Evolutionary conservation across 2,329 filamentous ascomycete species (phyloP).

Genomic region (Colletotrichum brevisporum): DNA sequence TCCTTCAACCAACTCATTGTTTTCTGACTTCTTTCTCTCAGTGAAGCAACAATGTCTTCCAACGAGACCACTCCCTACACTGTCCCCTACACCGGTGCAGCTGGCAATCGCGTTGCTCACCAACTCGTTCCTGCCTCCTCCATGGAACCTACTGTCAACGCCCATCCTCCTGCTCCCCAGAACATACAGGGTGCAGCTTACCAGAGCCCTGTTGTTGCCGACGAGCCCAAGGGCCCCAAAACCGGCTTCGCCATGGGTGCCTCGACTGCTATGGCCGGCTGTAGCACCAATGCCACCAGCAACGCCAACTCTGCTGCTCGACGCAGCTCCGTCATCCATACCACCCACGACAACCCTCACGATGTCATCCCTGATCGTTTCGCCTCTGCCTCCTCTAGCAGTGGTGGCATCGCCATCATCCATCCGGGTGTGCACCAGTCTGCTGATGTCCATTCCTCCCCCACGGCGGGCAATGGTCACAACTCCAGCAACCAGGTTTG

Average conservation of each 20-base stretch:
- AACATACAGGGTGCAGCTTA: neutral
- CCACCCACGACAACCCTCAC: neutral
- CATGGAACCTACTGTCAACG: constrained; percentile 1
- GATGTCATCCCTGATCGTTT: constrained; percentile 27
- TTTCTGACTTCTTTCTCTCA: constrained; percentile 22
- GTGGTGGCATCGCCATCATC: constrained; percentile 24
- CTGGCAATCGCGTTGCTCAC: constrained; percentile 42
- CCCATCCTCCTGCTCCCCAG: constrained; percentile 12
- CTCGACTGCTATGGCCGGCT: neutral
- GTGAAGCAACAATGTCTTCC: constrained; percentile 21
- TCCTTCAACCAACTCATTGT: neutral
- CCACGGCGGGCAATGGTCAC: neutral
- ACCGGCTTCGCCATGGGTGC: constrained; percentile 16
- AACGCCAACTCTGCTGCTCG: constrained; percentile 7
- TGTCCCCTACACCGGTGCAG: constrained; percentile 46
- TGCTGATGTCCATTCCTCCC: constrained; percentile 3
- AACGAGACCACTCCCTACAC: constrained; percentile 46
- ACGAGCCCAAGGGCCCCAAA: neutral
- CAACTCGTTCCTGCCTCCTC: constrained; percentile 30
- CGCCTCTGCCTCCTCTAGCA: constrained; percentile 10
- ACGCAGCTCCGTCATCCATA: neutral
- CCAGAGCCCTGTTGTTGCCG: constrained; percentile 4
- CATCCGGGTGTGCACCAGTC: neutral
- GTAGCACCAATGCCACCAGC: neutral
- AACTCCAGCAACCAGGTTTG: neutral